These are phyloP conservation scores for Tilletia indica DNA, from an alignment of 1,284 basidiomycete species.

Conservation along the genomic window DNA sequence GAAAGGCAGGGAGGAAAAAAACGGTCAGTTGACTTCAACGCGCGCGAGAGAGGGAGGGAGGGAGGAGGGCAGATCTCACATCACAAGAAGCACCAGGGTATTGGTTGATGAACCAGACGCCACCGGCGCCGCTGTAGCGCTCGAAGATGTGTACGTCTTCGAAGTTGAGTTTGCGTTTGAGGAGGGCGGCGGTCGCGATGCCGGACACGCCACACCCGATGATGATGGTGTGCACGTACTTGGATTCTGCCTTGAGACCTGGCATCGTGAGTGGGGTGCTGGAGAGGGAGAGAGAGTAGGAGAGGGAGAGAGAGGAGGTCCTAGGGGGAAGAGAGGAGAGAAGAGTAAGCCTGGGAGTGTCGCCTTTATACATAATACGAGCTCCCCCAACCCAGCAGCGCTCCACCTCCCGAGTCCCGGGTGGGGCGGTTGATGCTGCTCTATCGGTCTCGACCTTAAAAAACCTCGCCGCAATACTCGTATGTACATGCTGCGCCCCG, in stretches of 20 bases:
- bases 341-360: no score
- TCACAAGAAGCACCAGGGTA: slow-evolving; percentile 52
- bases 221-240: slow-evolving; percentile 33
- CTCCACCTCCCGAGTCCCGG: no score
- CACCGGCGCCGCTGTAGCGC: slow-evolving; percentile 11
- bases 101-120: slow-evolving; percentile 37
- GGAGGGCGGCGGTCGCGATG: slow-evolving; percentile 29
- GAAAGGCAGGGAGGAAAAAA: neutral
- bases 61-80: neutral
- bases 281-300: no score
- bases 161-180: slow-evolving; percentile 28
- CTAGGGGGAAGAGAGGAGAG: no score
- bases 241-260: slow-evolving; percentile 13
- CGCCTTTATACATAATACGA: no score
- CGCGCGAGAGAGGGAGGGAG: neutral
- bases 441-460: no score
- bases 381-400: no score
- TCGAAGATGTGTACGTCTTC: slow-evolving; percentile 31
- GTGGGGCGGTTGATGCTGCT: no score
- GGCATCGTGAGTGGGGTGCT: slow-evolving; percentile 2
- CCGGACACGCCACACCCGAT: slow-evolving; percentile 33
- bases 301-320: no score
- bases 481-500: no score
- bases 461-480: no score
- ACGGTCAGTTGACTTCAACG: neutral